phyloP scores from a whole-genome alignment of 2,329 filamentous ascomycete species.

The Cercospora beticola region DNA sequence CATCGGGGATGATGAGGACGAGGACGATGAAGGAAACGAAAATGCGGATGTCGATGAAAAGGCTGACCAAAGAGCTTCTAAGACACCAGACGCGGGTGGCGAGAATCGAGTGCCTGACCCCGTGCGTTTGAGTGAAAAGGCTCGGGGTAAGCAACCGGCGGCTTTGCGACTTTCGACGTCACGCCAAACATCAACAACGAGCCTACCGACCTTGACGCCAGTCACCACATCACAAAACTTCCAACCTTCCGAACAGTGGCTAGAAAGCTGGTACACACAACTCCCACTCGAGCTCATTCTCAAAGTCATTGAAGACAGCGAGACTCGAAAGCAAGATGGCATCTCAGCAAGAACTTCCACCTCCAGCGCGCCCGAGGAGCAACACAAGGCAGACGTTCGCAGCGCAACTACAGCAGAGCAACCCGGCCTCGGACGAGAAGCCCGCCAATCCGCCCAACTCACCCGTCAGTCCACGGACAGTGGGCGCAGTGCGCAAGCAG shows the following conservation, averaged over 20 bases:
- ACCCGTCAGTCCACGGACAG: slow-evolving; percentile 13
- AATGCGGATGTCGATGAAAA: slow-evolving; percentile 7
- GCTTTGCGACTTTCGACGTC: slow-evolving; percentile 37
- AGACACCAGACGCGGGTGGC: neutral
- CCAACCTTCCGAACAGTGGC: slow-evolving; percentile 76
- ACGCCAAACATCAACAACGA: slow-evolving; percentile 79
- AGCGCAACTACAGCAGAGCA: slow-evolving; percentile 7
- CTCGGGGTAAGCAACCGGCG: slow-evolving; percentile 90
- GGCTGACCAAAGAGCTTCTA: neutral
- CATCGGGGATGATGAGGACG: slow-evolving; percentile 79
- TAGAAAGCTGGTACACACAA: slow-evolving; percentile 93
- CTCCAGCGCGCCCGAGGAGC: neutral
- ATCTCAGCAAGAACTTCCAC: slow-evolving; percentile 12
- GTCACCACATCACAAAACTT: slow-evolving; percentile 55
- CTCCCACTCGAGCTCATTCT: slow-evolving; percentile 67
- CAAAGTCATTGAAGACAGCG: slow-evolving; percentile 20
- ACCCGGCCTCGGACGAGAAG: slow-evolving; percentile 16
- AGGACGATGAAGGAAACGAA: slow-evolving; percentile 48
- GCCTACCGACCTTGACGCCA: slow-evolving; percentile 66
- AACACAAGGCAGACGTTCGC: slow-evolving; percentile 17
- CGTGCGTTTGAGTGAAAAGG: slow-evolving; percentile 86
- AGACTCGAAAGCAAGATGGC: slow-evolving; percentile 16
- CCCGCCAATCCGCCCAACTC: slow-evolving; percentile 21
- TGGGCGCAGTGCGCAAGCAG: slow-evolving; percentile 1
- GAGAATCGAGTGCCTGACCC: neutral